Percentiles rank a stretch among this genome's conserved stretches.
These are phyloP conservation scores for Westerdykella aurantiaca DNA, from an alignment of 2,329 filamentous ascomycete species.

Conservation along the genomic window DNA sequence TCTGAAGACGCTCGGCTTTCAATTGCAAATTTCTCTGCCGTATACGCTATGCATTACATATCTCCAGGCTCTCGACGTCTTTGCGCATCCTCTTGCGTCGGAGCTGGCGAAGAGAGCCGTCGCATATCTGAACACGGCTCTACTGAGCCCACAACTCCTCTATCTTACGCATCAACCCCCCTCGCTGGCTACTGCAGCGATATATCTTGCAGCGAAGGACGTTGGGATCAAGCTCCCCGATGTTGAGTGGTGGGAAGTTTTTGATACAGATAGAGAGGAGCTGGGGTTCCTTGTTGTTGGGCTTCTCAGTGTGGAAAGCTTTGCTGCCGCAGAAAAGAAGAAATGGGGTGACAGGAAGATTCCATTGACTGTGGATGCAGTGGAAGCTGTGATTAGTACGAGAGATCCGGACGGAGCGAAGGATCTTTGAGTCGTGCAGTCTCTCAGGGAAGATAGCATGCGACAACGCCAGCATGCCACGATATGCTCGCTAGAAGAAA, in stretches of 20 bases:
- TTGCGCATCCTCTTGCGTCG: slow-evolving; percentile 41
- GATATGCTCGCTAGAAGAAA: too few species aligned
- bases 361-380: slow-evolving; percentile 52
- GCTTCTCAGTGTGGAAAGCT: slow-evolving; percentile 71
- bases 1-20: slow-evolving; percentile 69
- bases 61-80: slow-evolving; percentile 77
- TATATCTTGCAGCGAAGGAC: slow-evolving; percentile 84
- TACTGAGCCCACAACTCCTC: slow-evolving; percentile 81
- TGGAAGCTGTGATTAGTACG: slow-evolving; percentile 57
- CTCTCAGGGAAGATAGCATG: too few species aligned
- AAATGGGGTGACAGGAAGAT: slow-evolving; percentile 50
- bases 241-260: slow-evolving; percentile 94
- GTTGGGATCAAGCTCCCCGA: slow-evolving; percentile 71
- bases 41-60: slow-evolving; percentile 87
- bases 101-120: slow-evolving; percentile 60
- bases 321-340: slow-evolving; percentile 55
- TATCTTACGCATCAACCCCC: slow-evolving; percentile 90
- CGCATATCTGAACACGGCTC: slow-evolving; percentile 75
- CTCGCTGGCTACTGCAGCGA: slow-evolving; percentile 75
- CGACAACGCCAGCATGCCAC: too few species aligned
- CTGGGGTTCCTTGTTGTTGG: slow-evolving; percentile 87
- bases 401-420: slow-evolving; percentile 18
- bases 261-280: slow-evolving; percentile 91
- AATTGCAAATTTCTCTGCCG: slow-evolving; percentile 78
- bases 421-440: neutral